Base-by-base conservation (phyloP, 345 rosid genomes). In the Clarkia xantiana region DNA sequence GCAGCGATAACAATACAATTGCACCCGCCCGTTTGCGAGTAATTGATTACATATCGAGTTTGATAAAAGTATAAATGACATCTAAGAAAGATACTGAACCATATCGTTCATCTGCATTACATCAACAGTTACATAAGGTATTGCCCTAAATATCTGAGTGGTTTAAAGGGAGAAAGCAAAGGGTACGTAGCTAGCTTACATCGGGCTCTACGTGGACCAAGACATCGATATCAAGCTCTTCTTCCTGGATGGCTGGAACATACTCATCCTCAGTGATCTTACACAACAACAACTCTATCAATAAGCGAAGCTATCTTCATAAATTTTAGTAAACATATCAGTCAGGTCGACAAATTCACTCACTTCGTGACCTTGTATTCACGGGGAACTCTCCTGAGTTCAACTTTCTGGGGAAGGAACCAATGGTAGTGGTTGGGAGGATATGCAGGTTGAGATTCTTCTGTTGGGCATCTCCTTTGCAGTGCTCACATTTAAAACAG, bases 21-120 rank as follows among this genome's bases (percentile, higher is more conserved):
- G 98, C 58, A 91, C 98, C 98, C 98, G 86, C 12, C 98, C 96
- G 12, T 86, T 91, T n/a, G n/a, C n/a, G n/a, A n/a, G n/a, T n/a
- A n/a, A n/a, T n/a, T n/a, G n/a, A n/a, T n/a, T n/a, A n/a, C n/a
- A n/a, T n/a, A n/a, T n/a, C n/a, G n/a, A n/a, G n/a, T n/a, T n/a
- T n/a, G n/a, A n/a, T n/a, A n/a, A n/a, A n/a, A n/a, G n/a, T n/a
- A n/a, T n/a, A n/a, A n/a, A n/a, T n/a, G n/a, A n/a, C n/a, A n/a
- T n/a, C n/a, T n/a, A n/a, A n/a, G n/a, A n/a, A n/a, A n/a, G n/a
- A n/a, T n/a, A n/a, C n/a, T n/a, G n/a, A n/a, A n/a, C n/a, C n/a
- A n/a, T n/a, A 60, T 86, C 95, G 52, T 91, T 91, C 61, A 94
- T 91, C 96, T 86, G 45, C 78, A 73, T 29, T 11, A 22, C n/a